Evolutionary conservation across 2,329 filamentous ascomycete genomes (phyloP), one percentile per base, ranked within the genome.

Genomic region (Claviceps pazoutovae): DNA sequence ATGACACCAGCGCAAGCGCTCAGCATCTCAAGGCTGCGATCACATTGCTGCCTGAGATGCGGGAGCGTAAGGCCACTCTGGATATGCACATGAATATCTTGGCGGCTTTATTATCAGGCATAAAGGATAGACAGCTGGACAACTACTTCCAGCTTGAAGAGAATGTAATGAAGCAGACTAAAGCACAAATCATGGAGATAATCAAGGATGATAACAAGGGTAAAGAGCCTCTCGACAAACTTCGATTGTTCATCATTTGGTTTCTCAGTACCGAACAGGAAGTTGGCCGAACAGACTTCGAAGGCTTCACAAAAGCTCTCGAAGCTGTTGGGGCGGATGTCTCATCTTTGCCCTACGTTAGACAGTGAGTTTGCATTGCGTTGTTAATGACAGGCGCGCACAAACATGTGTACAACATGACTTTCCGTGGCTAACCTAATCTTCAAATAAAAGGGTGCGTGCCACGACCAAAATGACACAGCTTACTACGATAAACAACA

Each of bases 21-120:
- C 88, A 94, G 61, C 93, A 98, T 66, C 77, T 98, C 46, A 98
- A 97, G 69, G 88, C 90, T 3, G 94, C 91, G 13, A 95, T 98
- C 60, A 95, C 91, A 0, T 73, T 95, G 21, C 74, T 98, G 14
- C 94, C 93, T 0, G 91, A 97, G 66, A 75, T 98, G 58, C 78
- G 89, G 56, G 93, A 97, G 67, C 83, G 93, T 54, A 98, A 98
- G 66, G 83, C 84, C n/a, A 79, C 84, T 19, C 78, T 98, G 5
- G 93, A 96, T 64, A 97, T 96, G 86, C 93, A 98, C 66, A 98
- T 98, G 93, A 96, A 95, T 64, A 95, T 97, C 54, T 76, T 94
- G 3, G 91, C 90, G 1, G 87, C 88, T 1, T 66, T 83, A 3
- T 63, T 83, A 42, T 75, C 72, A 0, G 90, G 89, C 1, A 95